phyloP scores from a whole-genome alignment of 306 rosid genomes.

The apple (Malus domestica) region ASM211411v1 NC_041791.1:4202501-4203000 shows the following conservation, averaged over 20 bases:
- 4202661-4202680: background rate
- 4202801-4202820: background rate
- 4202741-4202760: constrained; percentile 4
- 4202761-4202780: background rate
- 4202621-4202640: background rate
- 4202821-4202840: background rate
- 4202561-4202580: constrained; percentile 3
- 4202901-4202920: no score
- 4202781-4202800: background rate
- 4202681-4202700: constrained; percentile 16
- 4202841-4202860: background rate
- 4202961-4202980: no score
- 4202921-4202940: no score
- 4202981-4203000: no score
- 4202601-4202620: background rate
- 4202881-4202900: background rate
- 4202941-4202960: no score
- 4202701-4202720: constrained; percentile 23
- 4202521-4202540: background rate
- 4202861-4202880: background rate
- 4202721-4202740: background rate
- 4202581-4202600: background rate
- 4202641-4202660: constrained; percentile 7
- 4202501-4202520: constrained; percentile 1
- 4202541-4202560: background rate